Evolutionary conservation across 164 flowering plant species (phyloP).

Genomic region (Aristolochia contorta): DNA sequence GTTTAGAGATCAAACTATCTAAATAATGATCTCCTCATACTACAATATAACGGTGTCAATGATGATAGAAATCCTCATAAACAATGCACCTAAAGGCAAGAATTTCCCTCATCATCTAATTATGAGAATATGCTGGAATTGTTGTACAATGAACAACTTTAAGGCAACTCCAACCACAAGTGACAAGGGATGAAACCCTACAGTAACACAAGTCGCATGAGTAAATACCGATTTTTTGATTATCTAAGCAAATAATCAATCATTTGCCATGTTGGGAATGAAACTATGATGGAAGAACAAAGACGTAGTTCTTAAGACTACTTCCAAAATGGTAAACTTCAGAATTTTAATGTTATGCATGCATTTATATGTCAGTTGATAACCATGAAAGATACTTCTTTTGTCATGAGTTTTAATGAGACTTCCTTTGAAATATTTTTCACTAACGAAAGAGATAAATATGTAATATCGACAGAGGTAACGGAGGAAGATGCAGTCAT

Average conservation of each 20-base stretch:
- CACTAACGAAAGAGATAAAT: no score
- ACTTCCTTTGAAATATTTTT: no score
- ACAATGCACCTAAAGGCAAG: not conserved
- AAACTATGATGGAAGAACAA: constrained; percentile 1
- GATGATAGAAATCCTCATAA: no score
- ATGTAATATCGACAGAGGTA: no score
- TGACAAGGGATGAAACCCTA: not conserved
- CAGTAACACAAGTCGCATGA: not conserved
- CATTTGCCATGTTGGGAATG: constrained; percentile 1
- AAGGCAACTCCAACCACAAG: not conserved
- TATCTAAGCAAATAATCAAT: not conserved
- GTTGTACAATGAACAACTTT: not conserved
- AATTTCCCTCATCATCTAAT: no score
- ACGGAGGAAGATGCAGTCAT: no score
- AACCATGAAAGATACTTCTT: not conserved
- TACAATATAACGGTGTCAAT: not conserved
- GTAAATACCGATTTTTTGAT: constrained; percentile 6
- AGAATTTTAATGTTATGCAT: constrained; percentile 2
- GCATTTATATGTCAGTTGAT: constrained; percentile 3
- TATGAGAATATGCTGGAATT: not conserved
- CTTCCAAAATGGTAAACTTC: constrained; percentile 9
- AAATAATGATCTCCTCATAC: no score
- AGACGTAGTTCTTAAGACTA: constrained; percentile 3
- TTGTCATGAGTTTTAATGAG: no score
- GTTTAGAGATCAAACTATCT: no score